Evolutionary conservation across 805 yeast species (phyloP).

Genomic region (Myxozyma melibiosi): DNA sequence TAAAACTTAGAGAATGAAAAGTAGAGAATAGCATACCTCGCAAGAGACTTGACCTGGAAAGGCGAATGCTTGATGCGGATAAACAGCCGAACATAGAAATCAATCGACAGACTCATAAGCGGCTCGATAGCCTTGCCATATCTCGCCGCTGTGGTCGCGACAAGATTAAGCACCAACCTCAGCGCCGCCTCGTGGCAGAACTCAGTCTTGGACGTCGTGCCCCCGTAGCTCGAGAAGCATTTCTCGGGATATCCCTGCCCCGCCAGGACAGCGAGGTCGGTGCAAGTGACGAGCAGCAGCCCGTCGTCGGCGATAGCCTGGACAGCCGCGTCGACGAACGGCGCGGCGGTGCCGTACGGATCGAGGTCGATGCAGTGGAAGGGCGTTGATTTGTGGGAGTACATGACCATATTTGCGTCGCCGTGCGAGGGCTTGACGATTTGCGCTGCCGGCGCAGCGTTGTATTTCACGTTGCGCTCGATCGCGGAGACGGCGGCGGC

Average conservation of each 20-base stretch:
- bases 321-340: slow-evolving; percentile 89
- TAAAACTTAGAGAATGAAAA: not conserved
- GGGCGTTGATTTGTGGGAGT: slow-evolving; percentile 42
- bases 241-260: slow-evolving; percentile 97
- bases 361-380: slow-evolving; percentile 92
- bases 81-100: slow-evolving; percentile 87
- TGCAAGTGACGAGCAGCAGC: slow-evolving; percentile 84
- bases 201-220: slow-evolving; percentile 77
- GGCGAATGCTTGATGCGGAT: slow-evolving; percentile 79
- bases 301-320: slow-evolving; percentile 86
- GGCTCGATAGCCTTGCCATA: slow-evolving; percentile 89
- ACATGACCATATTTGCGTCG: slow-evolving; percentile 89
- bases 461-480: slow-evolving; percentile 67
- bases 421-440: slow-evolving; percentile 72
- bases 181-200: slow-evolving; percentile 92
- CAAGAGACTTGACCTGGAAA: slow-evolving; percentile 74
- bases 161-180: slow-evolving; percentile 74
- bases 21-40: slow-evolving; percentile 37
- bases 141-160: slow-evolving; percentile 83
- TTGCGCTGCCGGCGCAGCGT: slow-evolving; percentile 60
- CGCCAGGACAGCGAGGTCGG: slow-evolving; percentile 93
- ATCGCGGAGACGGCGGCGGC: slow-evolving; percentile 85
- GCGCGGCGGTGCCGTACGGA: slow-evolving; percentile 97
- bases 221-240: slow-evolving; percentile 93
- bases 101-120: slow-evolving; percentile 79